These are phyloP conservation scores for Salicornia ramosissima DNA, from an alignment of 148 eudicot genomes.

Conservation along the genomic window DNA sequence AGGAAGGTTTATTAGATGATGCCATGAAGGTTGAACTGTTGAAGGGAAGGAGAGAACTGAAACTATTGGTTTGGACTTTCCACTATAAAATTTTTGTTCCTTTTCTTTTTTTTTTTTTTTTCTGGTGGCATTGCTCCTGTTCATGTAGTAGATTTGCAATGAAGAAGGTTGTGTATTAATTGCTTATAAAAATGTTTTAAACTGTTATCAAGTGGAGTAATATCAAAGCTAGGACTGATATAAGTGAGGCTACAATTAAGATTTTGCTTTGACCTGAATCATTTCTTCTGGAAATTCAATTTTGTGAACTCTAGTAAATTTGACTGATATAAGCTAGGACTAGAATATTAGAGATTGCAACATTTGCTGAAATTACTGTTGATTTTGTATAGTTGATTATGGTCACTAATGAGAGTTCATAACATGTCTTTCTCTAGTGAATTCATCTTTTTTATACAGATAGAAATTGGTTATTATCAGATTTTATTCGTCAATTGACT, in stretches of 20 bases:
- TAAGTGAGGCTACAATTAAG: neutral
- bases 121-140: neutral
- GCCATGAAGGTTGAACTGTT: no score
- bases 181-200: neutral
- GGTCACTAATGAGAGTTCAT: neutral
- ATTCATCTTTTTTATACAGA: neutral
- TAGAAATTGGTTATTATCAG: neutral
- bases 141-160: neutral
- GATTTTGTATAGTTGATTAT: neutral
- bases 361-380: neutral
- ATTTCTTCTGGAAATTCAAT: neutral
- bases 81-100: no score
- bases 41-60: no score
- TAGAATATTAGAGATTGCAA: neutral
- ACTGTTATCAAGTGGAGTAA: neutral
- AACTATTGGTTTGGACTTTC: no score
- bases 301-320: neutral
- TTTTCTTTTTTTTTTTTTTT: neutral
- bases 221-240: neutral
- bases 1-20: neutral
- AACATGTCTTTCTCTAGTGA: neutral
- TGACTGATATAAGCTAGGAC: neutral
- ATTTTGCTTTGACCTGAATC: neutral
- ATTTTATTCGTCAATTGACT: no score
- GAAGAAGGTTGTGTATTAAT: neutral